phyloP scores from a whole-genome alignment of 306 rosid genomes.

The apple (Malus domestica) region ASM211411v1 NC_041793.1:32242501-32243000 shows the following conservation, averaged over 20 bases:
- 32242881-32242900: neutral
- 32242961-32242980: conserved; percentile 11
- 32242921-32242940: conserved; percentile 3
- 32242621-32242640: too few species aligned
- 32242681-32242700: too few species aligned
- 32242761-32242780: too few species aligned
- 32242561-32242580: neutral
- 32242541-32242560: too few species aligned
- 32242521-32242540: too few species aligned
- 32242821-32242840: neutral
- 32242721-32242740: too few species aligned
- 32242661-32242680: too few species aligned
- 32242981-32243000: conserved; percentile 12
- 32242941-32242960: neutral
- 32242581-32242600: too few species aligned
- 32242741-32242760: too few species aligned
- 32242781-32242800: neutral
- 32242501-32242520: too few species aligned
- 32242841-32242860: neutral
- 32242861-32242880: neutral
- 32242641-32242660: too few species aligned
- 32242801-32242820: neutral
- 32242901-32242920: neutral
- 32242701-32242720: too few species aligned
- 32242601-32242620: fast-evolving